Base-by-base conservation (phyloP, 1,284 basidiomycete species). In the Heliocybe sulcata region DNA sequence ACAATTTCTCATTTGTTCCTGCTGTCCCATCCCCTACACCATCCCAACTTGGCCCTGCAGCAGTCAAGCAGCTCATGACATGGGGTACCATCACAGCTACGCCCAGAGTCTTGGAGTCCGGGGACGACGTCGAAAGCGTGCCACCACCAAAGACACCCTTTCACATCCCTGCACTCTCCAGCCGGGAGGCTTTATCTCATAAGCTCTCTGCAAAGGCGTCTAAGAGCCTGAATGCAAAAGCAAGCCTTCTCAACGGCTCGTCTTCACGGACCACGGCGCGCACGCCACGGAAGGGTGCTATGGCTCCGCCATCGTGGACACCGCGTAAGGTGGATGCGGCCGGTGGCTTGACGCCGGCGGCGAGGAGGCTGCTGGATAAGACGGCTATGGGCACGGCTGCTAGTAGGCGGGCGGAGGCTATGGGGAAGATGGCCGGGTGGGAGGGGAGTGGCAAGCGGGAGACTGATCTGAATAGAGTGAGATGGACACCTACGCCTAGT, bases 31-130 rank as follows among this genome's bases (percentile, higher is more conserved):
- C 92, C 0, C 92, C 91, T 1, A 89, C 88, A 4, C 87, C 92
- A 0, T 81, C 87, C 3, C 79, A 92, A 59, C 78, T 96, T 29
- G 88, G 87, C 0, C 80, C 88, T 0, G 71, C 72, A 8, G 86
- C 87, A 1, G 77, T 93, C 54, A 92, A 92, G 59, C 86, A 94
- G 60, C 80, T 97, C 20, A 92, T 96, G 87, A 97, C 94, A 9
- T 93, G 90, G 91, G 94, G 94, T 4, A 92, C 90, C 20, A 76
- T 96, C 12, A 83, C 86, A 57, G 85, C 89, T 12, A 96, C 94
- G 11, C 94, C 92, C 8, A 83, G 92, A 49, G 79, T 94, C 10
- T 78, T 95, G 33, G 78, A 81, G 55, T 72, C 79, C 0, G 85
- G 85, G 54, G 81, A 85, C 53, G 70, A 75, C 14, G 67, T 71